phyloP scores from a whole-genome alignment of 805 yeast species.

The Kodamaea restingae region DNA sequence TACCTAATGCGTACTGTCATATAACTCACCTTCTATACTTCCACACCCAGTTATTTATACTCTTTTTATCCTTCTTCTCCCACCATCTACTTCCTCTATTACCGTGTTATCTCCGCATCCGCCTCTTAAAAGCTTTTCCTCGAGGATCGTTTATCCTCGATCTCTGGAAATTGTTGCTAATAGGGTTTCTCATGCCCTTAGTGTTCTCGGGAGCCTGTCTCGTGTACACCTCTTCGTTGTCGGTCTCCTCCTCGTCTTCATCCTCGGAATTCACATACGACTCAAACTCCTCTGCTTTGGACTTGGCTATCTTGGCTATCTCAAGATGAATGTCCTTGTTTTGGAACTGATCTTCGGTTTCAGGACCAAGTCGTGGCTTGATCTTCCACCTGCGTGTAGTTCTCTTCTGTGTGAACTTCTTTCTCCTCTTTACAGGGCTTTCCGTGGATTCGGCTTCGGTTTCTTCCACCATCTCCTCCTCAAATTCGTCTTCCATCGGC shows the following conservation, averaged over 20 bases:
- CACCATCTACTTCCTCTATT: background rate
- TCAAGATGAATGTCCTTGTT: constrained; percentile 41
- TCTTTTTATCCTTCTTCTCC: background rate
- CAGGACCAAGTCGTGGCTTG: constrained; percentile 31
- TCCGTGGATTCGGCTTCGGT: constrained; percentile 9
- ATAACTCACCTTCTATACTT: background rate
- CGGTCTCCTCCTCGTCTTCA: constrained; percentile 14
- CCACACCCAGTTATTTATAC: background rate
- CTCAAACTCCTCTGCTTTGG: constrained; percentile 18
- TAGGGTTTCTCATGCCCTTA: constrained; percentile 22
- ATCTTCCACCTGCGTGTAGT: constrained; percentile 50
- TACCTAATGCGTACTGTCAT: no score
- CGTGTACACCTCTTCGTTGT: constrained; percentile 16
- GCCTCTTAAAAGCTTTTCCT: constrained; percentile 37
- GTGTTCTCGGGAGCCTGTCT: constrained; percentile 18
- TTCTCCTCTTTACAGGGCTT: constrained; percentile 15
- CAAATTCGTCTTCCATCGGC: constrained; percentile 15
- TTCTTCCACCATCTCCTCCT: constrained; percentile 9
- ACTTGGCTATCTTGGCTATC: constrained; percentile 32
- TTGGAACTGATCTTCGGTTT: constrained; percentile 27
- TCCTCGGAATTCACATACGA: constrained; percentile 1
- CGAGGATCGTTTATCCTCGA: constrained; percentile 49
- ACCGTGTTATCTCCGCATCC: constrained; percentile 16
- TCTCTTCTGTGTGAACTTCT: constrained; percentile 46
- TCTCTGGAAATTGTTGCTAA: constrained; percentile 49